Evolutionary conservation across 345 rosid species (phyloP).

Genomic region (Eucalyptus coolabah): DNA sequence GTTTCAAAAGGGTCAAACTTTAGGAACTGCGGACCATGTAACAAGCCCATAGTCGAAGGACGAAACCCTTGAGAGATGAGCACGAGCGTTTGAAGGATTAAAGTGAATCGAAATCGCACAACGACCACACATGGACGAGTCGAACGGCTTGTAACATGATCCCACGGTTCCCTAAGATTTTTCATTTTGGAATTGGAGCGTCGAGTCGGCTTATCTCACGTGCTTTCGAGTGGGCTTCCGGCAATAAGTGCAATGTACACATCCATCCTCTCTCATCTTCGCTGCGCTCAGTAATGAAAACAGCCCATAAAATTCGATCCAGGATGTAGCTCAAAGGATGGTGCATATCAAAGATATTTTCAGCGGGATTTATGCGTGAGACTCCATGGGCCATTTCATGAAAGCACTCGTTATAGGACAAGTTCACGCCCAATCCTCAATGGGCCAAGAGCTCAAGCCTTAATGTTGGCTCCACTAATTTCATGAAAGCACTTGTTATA

Average conservation of each 20-base stretch:
- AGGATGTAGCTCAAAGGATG: not conserved
- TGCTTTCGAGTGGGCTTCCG: not conserved
- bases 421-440: not conserved
- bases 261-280: not conserved
- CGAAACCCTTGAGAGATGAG: not conserved
- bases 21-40: not conserved
- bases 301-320: not conserved
- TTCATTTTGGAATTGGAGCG: not conserved
- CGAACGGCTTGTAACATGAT: not conserved
- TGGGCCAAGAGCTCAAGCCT: not conserved
- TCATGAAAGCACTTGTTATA: too few relatives aligned
- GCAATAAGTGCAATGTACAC: not conserved
- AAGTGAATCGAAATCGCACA: not conserved
- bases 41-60: not conserved
- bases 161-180: not conserved
- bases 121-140: not conserved
- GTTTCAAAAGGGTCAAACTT: not conserved
- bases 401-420: not conserved
- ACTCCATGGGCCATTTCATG: not conserved
- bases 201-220: not conserved
- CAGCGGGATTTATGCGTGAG: not conserved
- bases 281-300: not conserved
- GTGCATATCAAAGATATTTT: not conserved
- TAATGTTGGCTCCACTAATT: not conserved
- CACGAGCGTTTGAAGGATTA: not conserved